Conservation (phyloP, 768 basidiomycete genomes). For the Naganishia onofrii region DNA sequence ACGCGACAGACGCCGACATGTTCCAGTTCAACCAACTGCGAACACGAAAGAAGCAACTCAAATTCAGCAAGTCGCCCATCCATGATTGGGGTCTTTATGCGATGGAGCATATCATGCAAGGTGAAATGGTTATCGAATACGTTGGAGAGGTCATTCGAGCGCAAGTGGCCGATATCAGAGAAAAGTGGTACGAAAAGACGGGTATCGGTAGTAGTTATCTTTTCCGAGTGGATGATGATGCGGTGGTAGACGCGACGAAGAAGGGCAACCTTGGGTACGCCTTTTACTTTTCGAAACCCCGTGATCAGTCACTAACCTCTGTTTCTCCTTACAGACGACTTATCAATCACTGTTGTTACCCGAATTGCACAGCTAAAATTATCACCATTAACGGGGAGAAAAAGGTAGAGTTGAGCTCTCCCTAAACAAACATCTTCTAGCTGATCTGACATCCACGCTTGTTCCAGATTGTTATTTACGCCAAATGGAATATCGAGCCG, state of each 20-base stretch:
- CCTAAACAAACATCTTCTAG: too few relatives aligned
- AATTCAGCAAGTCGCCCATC: conserved; percentile 90
- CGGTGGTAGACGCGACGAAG: conserved; percentile 98
- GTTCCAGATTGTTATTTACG: conserved; percentile 90
- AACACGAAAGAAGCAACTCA: conserved; percentile 93
- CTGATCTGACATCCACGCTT: background rate
- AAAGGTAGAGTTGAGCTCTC: conserved; percentile 47
- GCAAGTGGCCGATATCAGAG: conserved; percentile 91
- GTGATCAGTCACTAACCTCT: conserved; percentile 11
- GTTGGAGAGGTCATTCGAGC: conserved; percentile 96
- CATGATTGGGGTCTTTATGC: conserved; percentile 99
- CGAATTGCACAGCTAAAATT: conserved; percentile 60
- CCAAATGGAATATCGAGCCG: conserved; percentile 89
- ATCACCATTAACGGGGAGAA: conserved; percentile 58
- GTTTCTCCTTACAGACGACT: conserved; percentile 63
- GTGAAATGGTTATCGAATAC: conserved; percentile 99
- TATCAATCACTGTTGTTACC: conserved; percentile 98
- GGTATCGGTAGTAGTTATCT: conserved; percentile 98
- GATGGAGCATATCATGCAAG: conserved; percentile 86
- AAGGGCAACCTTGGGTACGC: conserved; percentile 82
- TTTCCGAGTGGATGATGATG: conserved; percentile 95
- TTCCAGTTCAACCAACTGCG: conserved; percentile 96
- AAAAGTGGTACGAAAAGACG: conserved; percentile 93
- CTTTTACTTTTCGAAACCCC: conserved; percentile 58
- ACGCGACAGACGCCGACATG: conserved; percentile 70